Base-by-base conservation (phyloP, 768 basidiomycete species). In the Podaxis mareebaensis region DNA sequence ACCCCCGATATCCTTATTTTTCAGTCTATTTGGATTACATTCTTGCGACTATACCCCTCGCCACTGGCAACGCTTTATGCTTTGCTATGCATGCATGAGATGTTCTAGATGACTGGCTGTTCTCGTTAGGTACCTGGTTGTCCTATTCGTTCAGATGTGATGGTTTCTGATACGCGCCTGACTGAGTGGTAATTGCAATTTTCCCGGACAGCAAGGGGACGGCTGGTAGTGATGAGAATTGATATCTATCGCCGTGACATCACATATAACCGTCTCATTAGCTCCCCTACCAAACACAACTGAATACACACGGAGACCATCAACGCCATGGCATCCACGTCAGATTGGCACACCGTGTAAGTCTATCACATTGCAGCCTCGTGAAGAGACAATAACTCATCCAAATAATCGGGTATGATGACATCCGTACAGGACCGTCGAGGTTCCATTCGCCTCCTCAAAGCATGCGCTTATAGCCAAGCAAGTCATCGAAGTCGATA, bases 401-500 rank as follows among this genome's bases (percentile, higher is more conserved):
- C 12, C 24, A 22, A 5, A 51, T 13, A 24, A 51, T 51, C 49
- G 22, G 26, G 3, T 28, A 51, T 24, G 22, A 5, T 13, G 20
- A 56, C 36, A 7, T 36, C 3, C 5, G 0, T 39, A 8, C 67
- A 78, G 91, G 53, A 87, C 85, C 4, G 76, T 95, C 63, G 84
- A 86, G 53, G 87, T 96, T 48, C 95, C 95, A 8, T 94, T 96
- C 67, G 81, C 83, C 22, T 88, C 85, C 22, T 72, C 78, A 24
- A 80, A 87, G 65, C 93, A 97, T 70, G 95, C 95, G 8, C 70
- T 74, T 53, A 92, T 95, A 67, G 94, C 91, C 26, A 90, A 88
- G 71, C 86, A 88, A 73, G 89, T 85, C 65, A 91, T 97, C 71
- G 88, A 91, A 65, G 95, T 97, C 36, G 95, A 97, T 75, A 77